These are phyloP conservation scores for Ophiostoma himal-ulmi DNA, from an alignment of 2,329 filamentous ascomycete species.

Conservation along the genomic window DNA sequence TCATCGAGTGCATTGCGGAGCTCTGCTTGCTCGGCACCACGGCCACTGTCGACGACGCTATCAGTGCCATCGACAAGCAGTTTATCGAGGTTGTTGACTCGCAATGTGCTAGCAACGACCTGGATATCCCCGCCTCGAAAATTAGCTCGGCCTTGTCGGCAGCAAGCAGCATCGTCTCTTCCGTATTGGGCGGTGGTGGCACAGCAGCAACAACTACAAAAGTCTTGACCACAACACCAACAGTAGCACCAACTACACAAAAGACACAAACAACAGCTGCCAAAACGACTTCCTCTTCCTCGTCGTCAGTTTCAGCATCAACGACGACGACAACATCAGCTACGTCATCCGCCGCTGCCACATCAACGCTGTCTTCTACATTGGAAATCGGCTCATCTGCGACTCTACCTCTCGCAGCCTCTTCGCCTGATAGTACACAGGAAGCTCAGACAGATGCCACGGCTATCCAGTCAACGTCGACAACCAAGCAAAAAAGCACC, in stretches of 20 bases:
- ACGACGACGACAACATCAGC: background rate
- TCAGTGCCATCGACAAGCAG: slow-evolving; percentile 14
- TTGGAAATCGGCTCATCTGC: background rate
- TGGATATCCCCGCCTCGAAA: slow-evolving; percentile 13
- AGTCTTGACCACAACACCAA: background rate
- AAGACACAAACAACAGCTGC: background rate
- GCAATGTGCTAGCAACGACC: slow-evolving; percentile 19
- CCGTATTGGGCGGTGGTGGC: slow-evolving; percentile 2
- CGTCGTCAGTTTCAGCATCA: background rate
- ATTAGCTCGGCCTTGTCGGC: slow-evolving; percentile 22
- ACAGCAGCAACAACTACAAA: slow-evolving; percentile 13
- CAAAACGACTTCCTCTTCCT: background rate
- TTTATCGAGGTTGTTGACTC: slow-evolving; percentile 23
- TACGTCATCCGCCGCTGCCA: background rate
- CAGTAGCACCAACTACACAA: background rate
- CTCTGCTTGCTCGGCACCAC: slow-evolving; percentile 21
- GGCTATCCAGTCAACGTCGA: slow-evolving; percentile 1
- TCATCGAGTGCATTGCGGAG: slow-evolving; percentile 23
- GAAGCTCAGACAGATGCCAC: background rate
- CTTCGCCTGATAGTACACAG: background rate
- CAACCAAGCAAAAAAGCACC: slow-evolving; percentile 5
- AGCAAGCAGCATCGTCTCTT: slow-evolving; percentile 23
- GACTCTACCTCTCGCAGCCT: background rate
- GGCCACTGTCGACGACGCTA: slow-evolving; percentile 10
- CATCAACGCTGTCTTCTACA: background rate